A percentile compares a stretch with the other conserved stretches of the same genome.
Conservation (phyloP, 306 rosid species). For the Abrus precatorius region DNA sequence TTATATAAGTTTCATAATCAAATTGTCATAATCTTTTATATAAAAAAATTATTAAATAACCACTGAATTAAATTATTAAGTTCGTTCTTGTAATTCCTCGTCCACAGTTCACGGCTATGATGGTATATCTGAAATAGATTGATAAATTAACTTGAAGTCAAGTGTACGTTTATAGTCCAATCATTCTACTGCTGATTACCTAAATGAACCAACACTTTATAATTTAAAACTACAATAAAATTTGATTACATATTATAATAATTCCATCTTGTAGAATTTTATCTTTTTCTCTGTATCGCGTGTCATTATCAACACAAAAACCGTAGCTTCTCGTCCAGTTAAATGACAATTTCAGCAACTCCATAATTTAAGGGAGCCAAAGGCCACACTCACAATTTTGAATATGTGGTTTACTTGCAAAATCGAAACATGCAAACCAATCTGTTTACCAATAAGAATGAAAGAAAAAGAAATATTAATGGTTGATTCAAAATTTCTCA, state of each 20-base stretch:
- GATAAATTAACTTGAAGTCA: no score
- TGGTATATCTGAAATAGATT: no score
- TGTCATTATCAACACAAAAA: constrained; percentile 32
- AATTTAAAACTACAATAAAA: neutral
- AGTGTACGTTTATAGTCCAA: neutral
- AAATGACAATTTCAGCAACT: constrained; percentile 2
- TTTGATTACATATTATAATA: neutral
- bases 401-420: constrained; percentile 25
- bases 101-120: neutral
- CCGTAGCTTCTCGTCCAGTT: constrained; percentile 7
- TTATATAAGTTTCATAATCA: no score
- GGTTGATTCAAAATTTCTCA: neutral
- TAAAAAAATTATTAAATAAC: no score
- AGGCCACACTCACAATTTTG: constrained; percentile 11
- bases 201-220: neutral
- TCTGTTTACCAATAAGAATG: neutral
- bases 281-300: neutral
- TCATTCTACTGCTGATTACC: neutral
- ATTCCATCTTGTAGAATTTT: neutral
- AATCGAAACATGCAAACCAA: constrained; percentile 9
- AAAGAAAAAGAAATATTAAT: no score
- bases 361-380: constrained; percentile 7
- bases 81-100: no score
- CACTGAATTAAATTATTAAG: no score
- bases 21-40: no score